phyloP scores from a whole-genome alignment of 129 eudicot genomes.

The Centella asiatica region DNA sequence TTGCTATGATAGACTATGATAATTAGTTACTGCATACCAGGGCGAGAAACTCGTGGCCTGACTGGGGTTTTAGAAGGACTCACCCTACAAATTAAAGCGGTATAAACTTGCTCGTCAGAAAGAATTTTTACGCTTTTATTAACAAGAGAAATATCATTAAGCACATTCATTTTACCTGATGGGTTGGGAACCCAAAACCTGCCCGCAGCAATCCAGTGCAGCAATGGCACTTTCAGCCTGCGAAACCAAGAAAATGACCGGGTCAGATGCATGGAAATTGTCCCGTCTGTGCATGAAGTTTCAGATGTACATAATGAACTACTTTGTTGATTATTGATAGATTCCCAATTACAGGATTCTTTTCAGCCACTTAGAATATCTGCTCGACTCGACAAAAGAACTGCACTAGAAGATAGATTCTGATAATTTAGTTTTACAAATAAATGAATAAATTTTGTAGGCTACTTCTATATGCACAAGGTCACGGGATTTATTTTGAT shows the following conservation, averaged over 20 bases:
- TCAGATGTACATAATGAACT: background rate
- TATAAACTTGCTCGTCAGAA: background rate
- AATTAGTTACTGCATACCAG: conserved; percentile 38
- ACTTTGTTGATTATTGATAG: background rate
- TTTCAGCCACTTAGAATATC: background rate
- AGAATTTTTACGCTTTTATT: background rate
- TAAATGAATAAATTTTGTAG: too few relatives aligned
- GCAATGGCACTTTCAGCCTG: conserved; percentile 92
- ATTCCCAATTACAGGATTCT: background rate
- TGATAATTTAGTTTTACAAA: too few relatives aligned
- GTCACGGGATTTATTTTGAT: background rate
- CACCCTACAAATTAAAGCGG: conserved; percentile 46
- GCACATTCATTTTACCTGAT: conserved; percentile 41
- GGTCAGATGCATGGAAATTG: background rate
- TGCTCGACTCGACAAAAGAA: background rate
- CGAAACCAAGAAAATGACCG: conserved; percentile 3
- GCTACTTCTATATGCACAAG: background rate
- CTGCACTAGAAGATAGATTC: background rate
- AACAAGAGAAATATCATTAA: background rate
- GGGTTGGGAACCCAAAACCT: conserved; percentile 73
- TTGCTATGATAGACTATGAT: conserved; percentile 7
- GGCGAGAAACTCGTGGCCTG: conserved; percentile 69
- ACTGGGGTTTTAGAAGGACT: conserved; percentile 99
- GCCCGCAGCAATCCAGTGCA: conserved; percentile 90
- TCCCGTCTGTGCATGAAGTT: background rate